Percentiles rank a stretch among this genome's conserved stretches.
Conservation (phyloP, 192 early-diverging fungal species). For the Linnemannia schmuckeri region DNA sequence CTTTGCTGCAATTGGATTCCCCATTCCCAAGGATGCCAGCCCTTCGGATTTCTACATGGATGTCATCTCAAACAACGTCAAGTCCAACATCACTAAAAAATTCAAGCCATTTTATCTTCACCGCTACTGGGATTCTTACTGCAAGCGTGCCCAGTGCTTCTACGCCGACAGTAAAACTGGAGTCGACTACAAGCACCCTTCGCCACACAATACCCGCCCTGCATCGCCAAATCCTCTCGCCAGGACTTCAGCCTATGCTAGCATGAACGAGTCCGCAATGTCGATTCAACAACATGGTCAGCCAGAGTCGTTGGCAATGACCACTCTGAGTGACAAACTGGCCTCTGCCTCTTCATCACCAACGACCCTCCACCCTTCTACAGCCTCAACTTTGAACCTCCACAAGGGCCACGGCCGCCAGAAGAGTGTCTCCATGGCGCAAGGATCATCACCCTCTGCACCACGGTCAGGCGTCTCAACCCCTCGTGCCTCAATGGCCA, state of each 20-base stretch:
- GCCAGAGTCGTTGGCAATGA: slow-evolving; percentile 37
- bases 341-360: neutral
- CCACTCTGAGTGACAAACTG: slow-evolving; percentile 9
- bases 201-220: slow-evolving; percentile 45
- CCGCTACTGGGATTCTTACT: slow-evolving; percentile 63
- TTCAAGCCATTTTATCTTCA: slow-evolving; percentile 60
- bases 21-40: slow-evolving; percentile 47
- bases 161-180: slow-evolving; percentile 19
- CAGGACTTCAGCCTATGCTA: slow-evolving; percentile 16
- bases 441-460: neutral
- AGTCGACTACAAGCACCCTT: slow-evolving; percentile 42
- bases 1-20: slow-evolving; percentile 66
- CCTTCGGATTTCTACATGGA: slow-evolving; percentile 78
- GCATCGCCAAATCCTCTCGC: slow-evolving; percentile 20
- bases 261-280: slow-evolving; percentile 26
- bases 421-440: slow-evolving; percentile 44
- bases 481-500: slow-evolving; percentile 43
- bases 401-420: slow-evolving; percentile 15
- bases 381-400: neutral
- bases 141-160: slow-evolving; percentile 36
- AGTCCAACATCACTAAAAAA: slow-evolving; percentile 50
- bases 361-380: slow-evolving; percentile 31
- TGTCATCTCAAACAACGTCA: slow-evolving; percentile 68
- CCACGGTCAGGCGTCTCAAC: slow-evolving; percentile 18
- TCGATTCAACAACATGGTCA: slow-evolving; percentile 27